A percentile compares a stretch with the other conserved stretches of the same genome.
Evolutionary conservation across 768 basidiomycete species (phyloP).

Genomic region (Auriscalpium microsporum): DNA sequence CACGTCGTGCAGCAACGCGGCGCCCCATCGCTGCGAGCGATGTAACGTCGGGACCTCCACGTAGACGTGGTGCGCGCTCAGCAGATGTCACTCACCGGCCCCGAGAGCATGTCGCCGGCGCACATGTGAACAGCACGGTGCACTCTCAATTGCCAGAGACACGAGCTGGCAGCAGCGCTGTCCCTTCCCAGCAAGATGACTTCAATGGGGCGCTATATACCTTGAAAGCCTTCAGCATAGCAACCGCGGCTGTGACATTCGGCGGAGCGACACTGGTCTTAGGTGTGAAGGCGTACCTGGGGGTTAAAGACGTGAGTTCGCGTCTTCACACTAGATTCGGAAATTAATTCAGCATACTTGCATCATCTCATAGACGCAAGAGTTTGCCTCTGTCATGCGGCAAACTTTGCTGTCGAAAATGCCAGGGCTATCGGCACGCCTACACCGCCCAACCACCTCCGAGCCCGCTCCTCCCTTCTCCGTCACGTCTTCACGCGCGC

Average conservation of each 20-base stretch:
- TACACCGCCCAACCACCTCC: slow-evolving; percentile 37
- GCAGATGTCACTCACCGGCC: neutral
- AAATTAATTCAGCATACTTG: slow-evolving; percentile 1
- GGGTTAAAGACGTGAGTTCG: slow-evolving; percentile 45
- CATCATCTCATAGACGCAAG: slow-evolving; percentile 33
- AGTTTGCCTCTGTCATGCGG: slow-evolving; percentile 56
- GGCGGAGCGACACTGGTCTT: slow-evolving; percentile 37
- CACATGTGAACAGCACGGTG: neutral
- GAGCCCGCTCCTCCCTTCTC: slow-evolving; percentile 15
- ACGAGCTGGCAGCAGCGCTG: neutral
- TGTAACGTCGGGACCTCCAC: neutral
- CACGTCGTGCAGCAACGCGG: neutral
- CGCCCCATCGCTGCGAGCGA: neutral
- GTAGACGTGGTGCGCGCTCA: neutral
- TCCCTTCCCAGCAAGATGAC: slow-evolving; percentile 19
- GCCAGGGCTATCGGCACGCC: slow-evolving; percentile 41
- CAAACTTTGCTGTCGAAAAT: slow-evolving; percentile 34
- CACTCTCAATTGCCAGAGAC: neutral
- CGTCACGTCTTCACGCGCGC: neutral
- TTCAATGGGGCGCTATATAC: slow-evolving; percentile 47
- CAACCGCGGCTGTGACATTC: slow-evolving; percentile 48
- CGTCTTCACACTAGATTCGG: slow-evolving; percentile 1
- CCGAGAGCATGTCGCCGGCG: too few relatives aligned
- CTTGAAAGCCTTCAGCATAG: slow-evolving; percentile 56
- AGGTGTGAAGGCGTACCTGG: slow-evolving; percentile 43